These are phyloP conservation scores for Tuber microsphaerosporum DNA, from an alignment of 495 filamentous ascomycete genomes.

Conservation along the genomic window DNA sequence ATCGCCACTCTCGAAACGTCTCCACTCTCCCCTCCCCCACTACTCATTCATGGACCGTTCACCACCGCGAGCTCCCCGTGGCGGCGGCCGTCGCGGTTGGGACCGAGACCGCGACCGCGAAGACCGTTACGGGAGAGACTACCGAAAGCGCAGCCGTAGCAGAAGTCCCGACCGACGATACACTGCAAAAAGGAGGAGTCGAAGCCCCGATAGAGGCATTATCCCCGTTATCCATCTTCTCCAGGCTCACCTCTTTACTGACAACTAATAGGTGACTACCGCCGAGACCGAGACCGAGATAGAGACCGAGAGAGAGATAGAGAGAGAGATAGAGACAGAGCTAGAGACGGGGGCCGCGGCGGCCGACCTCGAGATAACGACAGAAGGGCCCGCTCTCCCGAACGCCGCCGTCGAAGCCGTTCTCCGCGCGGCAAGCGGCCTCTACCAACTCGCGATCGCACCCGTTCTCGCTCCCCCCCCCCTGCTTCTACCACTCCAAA, in stretches of 20 bases:
- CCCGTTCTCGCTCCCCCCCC: conserved; percentile 38
- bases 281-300: conserved; percentile 13
- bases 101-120: conserved; percentile 38
- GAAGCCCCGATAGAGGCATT: not conserved
- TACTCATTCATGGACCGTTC: conserved; percentile 25
- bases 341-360: conserved; percentile 18
- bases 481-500: conserved; percentile 40
- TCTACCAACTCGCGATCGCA: conserved; percentile 34
- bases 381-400: not conserved
- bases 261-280: not conserved
- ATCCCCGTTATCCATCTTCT: not conserved
- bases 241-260: not conserved
- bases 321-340: conserved; percentile 29
- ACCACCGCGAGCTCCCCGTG: conserved; percentile 31
- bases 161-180: not conserved
- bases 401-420: conserved; percentile 8
- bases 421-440: conserved; percentile 44
- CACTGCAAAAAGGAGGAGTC: not conserved
- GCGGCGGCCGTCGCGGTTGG: conserved; percentile 16
- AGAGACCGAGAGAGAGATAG: conserved; percentile 37
- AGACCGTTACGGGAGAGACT: conserved; percentile 29
- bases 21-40: not conserved
- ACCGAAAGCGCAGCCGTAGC: not conserved
- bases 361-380: conserved; percentile 17
- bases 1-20: conserved; percentile 1